Conservation (phyloP, 148 eudicot genomes). For the Chenopodium quinoa region DNA sequence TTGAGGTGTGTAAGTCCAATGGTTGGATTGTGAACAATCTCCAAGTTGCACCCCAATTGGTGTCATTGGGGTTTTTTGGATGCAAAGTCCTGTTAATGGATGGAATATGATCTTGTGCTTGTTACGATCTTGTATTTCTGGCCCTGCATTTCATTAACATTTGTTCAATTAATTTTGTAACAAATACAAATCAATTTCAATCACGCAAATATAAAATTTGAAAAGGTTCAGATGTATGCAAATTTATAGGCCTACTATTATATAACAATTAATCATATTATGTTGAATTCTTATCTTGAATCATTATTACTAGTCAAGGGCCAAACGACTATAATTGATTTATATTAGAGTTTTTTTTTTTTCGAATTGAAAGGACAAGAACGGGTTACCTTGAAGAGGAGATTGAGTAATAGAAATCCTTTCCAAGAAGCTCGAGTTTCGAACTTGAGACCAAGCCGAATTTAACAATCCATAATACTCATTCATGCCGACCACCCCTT, state of each 20-base stretch:
- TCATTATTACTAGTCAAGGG: no score
- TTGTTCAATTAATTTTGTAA: no score
- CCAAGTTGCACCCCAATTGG: conserved; percentile 46
- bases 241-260: no score
- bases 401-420: conserved; percentile 57
- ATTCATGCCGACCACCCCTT: conserved; percentile 52
- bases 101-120: conserved; percentile 60
- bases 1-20: conserved; percentile 53
- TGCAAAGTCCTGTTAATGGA: conserved; percentile 71
- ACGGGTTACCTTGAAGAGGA: conserved; percentile 41
- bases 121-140: conserved; percentile 30
- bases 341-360: no score
- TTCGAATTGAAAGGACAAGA: no score
- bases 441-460: conserved; percentile 52
- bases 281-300: no score
- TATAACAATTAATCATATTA: no score
- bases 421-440: conserved; percentile 58
- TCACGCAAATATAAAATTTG: background rate
- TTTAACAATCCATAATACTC: conserved; percentile 65
- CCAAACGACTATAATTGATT: no score
- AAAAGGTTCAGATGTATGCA: background rate
- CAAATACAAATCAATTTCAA: no score
- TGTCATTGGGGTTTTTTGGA: conserved; percentile 31
- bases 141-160: conserved; percentile 46
- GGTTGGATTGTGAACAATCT: conserved; percentile 51